phyloP scores from a whole-genome alignment of 2,329 filamentous ascomycete species.

The Colletotrichum gigasporum region DNA sequence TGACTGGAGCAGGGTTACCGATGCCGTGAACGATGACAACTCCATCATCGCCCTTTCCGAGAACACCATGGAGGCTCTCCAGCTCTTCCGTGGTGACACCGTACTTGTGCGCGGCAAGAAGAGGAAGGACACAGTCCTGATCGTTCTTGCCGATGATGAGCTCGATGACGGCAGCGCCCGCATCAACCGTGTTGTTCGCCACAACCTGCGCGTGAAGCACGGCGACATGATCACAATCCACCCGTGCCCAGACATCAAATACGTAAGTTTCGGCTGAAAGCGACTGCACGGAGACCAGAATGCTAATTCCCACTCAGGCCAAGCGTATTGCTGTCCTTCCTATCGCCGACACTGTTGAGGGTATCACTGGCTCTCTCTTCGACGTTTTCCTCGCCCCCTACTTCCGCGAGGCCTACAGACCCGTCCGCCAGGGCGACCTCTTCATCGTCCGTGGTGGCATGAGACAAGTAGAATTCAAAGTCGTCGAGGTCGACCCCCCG shows the following conservation, averaged over 20 bases:
- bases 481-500: conserved; percentile 97
- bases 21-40: conserved; percentile 99
- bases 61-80: conserved; percentile 97
- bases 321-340: conserved; percentile 99
- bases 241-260: conserved; percentile 99
- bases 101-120: conserved; percentile 99
- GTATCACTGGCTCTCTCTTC: conserved; percentile 96
- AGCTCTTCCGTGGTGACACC: conserved; percentile 98
- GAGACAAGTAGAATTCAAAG: conserved; percentile 99
- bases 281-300: conserved; percentile 21
- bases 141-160: conserved; percentile 96
- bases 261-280: conserved; percentile 69
- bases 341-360: conserved; percentile 97
- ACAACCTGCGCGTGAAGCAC: conserved; percentile 98
- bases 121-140: conserved; percentile 98
- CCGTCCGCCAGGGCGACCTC: conserved; percentile 94
- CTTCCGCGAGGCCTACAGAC: conserved; percentile 98
- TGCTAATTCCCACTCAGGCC: conserved; percentile 66
- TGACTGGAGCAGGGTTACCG: conserved; percentile 78
- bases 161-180: conserved; percentile 96
- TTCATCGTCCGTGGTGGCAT: conserved; percentile 98
- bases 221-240: conserved; percentile 98
- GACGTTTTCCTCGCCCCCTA: conserved; percentile 99
- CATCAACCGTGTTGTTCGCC: conserved; percentile 98
- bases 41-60: conserved; percentile 98